A percentile compares a stretch with the other conserved stretches of the same genome.
phyloP scores from a whole-genome alignment of 2,329 filamentous ascomycete species.

The Aspergillus spinulosporus region DNA sequence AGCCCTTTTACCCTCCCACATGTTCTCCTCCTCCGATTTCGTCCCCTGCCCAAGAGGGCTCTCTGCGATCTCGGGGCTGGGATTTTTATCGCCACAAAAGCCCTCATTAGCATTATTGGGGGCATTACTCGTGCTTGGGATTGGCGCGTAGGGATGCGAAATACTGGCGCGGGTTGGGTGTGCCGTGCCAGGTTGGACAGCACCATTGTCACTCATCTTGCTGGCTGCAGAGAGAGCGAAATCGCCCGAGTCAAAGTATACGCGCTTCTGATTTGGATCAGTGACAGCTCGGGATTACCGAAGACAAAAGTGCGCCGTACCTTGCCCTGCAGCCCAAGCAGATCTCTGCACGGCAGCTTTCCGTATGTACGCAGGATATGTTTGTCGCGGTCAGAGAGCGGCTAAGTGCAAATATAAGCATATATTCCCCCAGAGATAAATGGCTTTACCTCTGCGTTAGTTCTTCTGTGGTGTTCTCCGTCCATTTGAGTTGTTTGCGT shows the following conservation, averaged over 20 bases:
- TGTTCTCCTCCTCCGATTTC: too few species aligned
- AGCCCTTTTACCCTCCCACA: too few species aligned
- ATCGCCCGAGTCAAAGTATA: constrained; percentile 35
- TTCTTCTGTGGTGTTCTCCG: too few species aligned
- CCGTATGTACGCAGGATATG: constrained; percentile 16
- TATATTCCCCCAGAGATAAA: background rate
- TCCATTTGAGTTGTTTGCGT: too few species aligned
- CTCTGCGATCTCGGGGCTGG: background rate
- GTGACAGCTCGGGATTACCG: constrained; percentile 7
- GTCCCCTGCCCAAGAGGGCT: background rate
- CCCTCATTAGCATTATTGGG: background rate
- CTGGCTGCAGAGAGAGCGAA: constrained; percentile 29
- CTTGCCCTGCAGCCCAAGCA: constrained; percentile 19
- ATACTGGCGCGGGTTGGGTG: constrained; percentile 32
- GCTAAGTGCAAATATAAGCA: background rate
- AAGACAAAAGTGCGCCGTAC: constrained; percentile 11
- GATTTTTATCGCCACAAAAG: background rate
- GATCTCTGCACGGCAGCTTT: constrained; percentile 18
- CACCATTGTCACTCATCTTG: constrained; percentile 25
- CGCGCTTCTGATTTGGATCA: constrained; percentile 25
- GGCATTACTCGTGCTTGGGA: constrained; percentile 28
- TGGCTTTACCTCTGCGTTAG: too few species aligned
- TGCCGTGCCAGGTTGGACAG: constrained; percentile 25
- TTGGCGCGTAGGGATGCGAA: constrained; percentile 29
- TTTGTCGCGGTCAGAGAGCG: constrained; percentile 1